Percentiles rank a stretch among this genome's conserved stretches.
These are phyloP conservation scores for Microbotryum scabiosae DNA, from an alignment of 1,284 basidiomycete genomes.

Conservation along the genomic window DNA sequence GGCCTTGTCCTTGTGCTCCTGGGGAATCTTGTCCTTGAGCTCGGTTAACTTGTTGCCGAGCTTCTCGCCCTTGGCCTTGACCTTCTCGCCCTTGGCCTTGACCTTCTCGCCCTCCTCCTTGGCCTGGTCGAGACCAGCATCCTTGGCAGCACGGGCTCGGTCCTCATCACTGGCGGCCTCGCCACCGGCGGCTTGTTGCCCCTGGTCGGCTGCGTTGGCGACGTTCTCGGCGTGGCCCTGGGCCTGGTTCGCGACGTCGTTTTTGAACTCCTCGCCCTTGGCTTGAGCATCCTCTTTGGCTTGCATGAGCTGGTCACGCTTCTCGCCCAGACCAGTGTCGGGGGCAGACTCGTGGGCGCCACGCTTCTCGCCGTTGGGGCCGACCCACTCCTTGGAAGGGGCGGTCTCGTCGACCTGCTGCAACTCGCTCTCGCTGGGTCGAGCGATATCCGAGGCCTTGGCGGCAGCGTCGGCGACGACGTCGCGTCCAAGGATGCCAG, in stretches of 20 bases:
- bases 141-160: constrained; percentile 27
- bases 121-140: constrained; percentile 27
- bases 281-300: constrained; percentile 36
- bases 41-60: constrained; percentile 50
- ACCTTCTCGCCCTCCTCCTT: constrained; percentile 41
- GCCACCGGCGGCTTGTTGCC: constrained; percentile 38
- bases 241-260: constrained; percentile 23
- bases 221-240: constrained; percentile 23
- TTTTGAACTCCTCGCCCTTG: constrained; percentile 23
- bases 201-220: constrained; percentile 33
- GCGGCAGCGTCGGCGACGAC: constrained; percentile 50
- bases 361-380: constrained; percentile 41
- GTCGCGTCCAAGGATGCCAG: constrained; percentile 58
- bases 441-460: constrained; percentile 63
- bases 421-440: constrained; percentile 59
- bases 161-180: constrained; percentile 28
- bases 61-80: constrained; percentile 47
- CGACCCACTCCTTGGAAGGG: constrained; percentile 50
- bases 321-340: constrained; percentile 33
- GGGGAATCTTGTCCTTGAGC: constrained; percentile 48
- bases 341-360: constrained; percentile 33
- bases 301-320: constrained; percentile 41
- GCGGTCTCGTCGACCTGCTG: constrained; percentile 60
- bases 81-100: constrained; percentile 43
- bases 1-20: constrained; percentile 52